Conservation (phyloP, 768 basidiomycete genomes). For the Favolaschia claudopus region DNA sequence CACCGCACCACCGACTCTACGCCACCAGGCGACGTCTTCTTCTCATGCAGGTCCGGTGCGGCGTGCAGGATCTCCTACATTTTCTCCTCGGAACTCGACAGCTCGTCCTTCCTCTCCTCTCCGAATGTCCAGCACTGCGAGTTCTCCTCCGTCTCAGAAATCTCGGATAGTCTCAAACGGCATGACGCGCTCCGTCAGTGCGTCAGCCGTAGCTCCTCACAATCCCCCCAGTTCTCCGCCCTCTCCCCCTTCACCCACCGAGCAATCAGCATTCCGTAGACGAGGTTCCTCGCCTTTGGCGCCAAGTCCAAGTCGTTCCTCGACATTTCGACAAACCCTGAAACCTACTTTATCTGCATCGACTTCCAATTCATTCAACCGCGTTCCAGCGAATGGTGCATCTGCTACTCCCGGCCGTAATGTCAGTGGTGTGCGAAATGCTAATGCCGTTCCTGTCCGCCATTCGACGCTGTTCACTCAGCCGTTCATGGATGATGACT, state of each 20-base stretch:
- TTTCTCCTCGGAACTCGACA: slow-evolving; percentile 44
- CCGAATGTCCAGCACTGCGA: slow-evolving; percentile 51
- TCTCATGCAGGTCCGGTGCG: slow-evolving; percentile 62
- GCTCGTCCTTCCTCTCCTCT: slow-evolving; percentile 58
- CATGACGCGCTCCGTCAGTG: slow-evolving; percentile 54
- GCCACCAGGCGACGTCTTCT: slow-evolving; percentile 83
- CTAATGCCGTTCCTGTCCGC: slow-evolving; percentile 45
- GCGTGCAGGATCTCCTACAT: slow-evolving; percentile 52
- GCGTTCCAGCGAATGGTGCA: too few relatives aligned
- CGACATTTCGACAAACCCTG: slow-evolving; percentile 47
- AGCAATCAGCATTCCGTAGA: slow-evolving; percentile 45
- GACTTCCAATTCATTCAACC: slow-evolving; percentile 41
- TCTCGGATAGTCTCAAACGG: slow-evolving; percentile 50
- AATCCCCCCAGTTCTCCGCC: slow-evolving; percentile 53
- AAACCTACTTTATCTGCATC: slow-evolving; percentile 48
- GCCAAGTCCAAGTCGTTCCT: slow-evolving; percentile 36
- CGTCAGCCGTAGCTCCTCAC: slow-evolving; percentile 42
- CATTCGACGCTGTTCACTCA: slow-evolving; percentile 54
- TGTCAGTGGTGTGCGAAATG: slow-evolving; percentile 28
- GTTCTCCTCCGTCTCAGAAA: slow-evolving; percentile 54
- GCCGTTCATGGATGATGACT: slow-evolving; percentile 57
- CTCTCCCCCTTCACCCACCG: slow-evolving; percentile 40
- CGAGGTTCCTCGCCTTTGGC: slow-evolving; percentile 61
- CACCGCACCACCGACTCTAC: slow-evolving; percentile 77
- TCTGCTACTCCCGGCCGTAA: slow-evolving; percentile 40